phyloP scores from a whole-genome alignment of 352 stramenopile species.

The Phytophthora fragariaefolia region DNA sequence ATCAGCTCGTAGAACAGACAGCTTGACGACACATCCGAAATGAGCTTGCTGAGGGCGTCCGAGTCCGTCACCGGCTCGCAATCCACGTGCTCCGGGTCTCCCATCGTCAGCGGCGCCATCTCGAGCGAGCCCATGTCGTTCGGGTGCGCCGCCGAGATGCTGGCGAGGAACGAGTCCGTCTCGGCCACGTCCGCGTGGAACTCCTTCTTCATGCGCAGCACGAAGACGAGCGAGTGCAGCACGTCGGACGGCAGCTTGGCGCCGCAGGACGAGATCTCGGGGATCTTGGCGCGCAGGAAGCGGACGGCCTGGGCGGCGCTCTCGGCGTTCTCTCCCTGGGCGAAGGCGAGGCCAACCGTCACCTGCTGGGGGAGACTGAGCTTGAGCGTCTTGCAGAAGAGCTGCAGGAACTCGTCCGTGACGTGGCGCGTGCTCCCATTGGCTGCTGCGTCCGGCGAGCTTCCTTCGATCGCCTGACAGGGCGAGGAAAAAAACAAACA shows the following conservation, averaged over 20 bases:
- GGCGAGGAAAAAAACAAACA: too few relatives aligned
- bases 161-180: conserved; percentile 87
- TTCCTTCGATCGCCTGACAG: conserved; percentile 81
- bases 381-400: conserved; percentile 85
- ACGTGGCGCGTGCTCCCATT: conserved; percentile 46
- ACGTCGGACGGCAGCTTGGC: conserved; percentile 87
- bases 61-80: conserved; percentile 64
- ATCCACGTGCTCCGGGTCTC: conserved; percentile 88
- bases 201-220: conserved; percentile 80
- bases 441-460: conserved; percentile 42
- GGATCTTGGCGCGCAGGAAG: conserved; percentile 86
- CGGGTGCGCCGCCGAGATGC: conserved; percentile 84
- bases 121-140: conserved; percentile 89
- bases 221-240: conserved; percentile 84
- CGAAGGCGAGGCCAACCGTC: conserved; percentile 83
- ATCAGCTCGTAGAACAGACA: conserved; percentile 92
- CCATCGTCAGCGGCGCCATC: conserved; percentile 86
- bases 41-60: conserved; percentile 77
- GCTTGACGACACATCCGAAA: conserved; percentile 77
- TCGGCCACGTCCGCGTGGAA: conserved; percentile 77
- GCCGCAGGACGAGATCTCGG: conserved; percentile 82
- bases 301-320: conserved; percentile 69
- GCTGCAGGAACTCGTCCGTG: conserved; percentile 79
- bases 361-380: conserved; percentile 88
- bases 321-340: conserved; percentile 69